A percentile compares a stretch with the other conserved stretches of the same genome.
Conservation (phyloP, 805 yeast genomes). For the Metschnikowia orientalis region DNA sequence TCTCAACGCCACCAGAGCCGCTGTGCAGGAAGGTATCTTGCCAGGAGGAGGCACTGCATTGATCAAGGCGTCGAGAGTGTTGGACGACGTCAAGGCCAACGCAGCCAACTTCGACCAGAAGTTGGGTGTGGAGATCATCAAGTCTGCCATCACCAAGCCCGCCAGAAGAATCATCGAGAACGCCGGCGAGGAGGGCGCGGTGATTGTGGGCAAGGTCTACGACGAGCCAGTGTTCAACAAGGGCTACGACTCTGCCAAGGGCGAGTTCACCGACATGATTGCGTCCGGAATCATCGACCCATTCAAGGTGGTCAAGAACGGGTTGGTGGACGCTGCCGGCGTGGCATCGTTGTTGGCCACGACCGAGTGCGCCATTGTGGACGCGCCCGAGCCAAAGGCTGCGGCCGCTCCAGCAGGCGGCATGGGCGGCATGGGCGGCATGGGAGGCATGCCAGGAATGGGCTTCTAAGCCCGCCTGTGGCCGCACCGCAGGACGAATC, state of each 20-base stretch:
- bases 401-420: constrained; percentile 49
- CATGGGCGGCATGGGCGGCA: constrained; percentile 32
- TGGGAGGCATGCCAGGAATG: constrained; percentile 32
- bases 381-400: constrained; percentile 79
- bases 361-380: constrained; percentile 97
- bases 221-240: constrained; percentile 69
- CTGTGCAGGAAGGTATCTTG: constrained; percentile 95
- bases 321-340: constrained; percentile 94
- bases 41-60: constrained; percentile 99
- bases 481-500: too few relatives aligned
- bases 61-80: constrained; percentile 78
- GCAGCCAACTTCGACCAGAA: constrained; percentile 86
- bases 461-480: constrained; percentile 28
- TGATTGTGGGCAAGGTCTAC: constrained; percentile 83
- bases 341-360: constrained; percentile 96
- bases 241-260: constrained; percentile 91
- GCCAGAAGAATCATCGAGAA: constrained; percentile 93
- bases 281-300: constrained; percentile 98
- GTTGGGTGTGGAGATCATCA: constrained; percentile 91
- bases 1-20: constrained; percentile 96
- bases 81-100: constrained; percentile 65
- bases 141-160: constrained; percentile 89
- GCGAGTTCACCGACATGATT: constrained; percentile 93
- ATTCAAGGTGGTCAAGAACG: constrained; percentile 94
- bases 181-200: constrained; percentile 97